Conservation (phyloP, 306 rosid species). For the Geum urbanum region DNA sequence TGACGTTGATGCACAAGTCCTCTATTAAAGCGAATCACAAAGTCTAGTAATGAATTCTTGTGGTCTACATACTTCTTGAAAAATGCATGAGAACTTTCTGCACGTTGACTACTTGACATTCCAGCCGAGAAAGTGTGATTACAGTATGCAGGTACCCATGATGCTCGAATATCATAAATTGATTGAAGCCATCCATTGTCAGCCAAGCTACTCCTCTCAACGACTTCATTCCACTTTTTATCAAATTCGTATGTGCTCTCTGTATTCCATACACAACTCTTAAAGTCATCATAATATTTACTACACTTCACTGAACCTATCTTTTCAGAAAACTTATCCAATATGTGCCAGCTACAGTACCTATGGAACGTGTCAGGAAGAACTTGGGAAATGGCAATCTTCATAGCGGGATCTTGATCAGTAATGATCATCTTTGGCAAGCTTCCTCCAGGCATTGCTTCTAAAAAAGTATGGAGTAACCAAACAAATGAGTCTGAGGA, state of each 20-base stretch:
- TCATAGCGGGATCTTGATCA: background rate
- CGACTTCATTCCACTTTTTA: too few species aligned
- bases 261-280: background rate
- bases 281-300: background rate
- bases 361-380: background rate
- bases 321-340: too few species aligned
- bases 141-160: background rate
- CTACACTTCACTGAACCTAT: background rate
- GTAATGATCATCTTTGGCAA: slow-evolving; percentile 1
- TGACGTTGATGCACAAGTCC: background rate
- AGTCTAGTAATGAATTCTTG: background rate
- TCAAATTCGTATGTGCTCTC: too few species aligned
- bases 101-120: background rate
- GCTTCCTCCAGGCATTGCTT: background rate
- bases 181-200: background rate
- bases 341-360: background rate
- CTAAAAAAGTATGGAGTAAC: background rate
- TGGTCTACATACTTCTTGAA: background rate
- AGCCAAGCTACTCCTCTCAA: too few species aligned
- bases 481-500: background rate
- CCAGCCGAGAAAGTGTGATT: background rate
- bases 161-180: background rate
- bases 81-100: background rate
- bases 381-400: background rate
- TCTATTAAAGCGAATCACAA: background rate